phyloP scores from a whole-genome alignment of 495 filamentous ascomycete species.

The Parathielavia hyrcaniae region DNA sequence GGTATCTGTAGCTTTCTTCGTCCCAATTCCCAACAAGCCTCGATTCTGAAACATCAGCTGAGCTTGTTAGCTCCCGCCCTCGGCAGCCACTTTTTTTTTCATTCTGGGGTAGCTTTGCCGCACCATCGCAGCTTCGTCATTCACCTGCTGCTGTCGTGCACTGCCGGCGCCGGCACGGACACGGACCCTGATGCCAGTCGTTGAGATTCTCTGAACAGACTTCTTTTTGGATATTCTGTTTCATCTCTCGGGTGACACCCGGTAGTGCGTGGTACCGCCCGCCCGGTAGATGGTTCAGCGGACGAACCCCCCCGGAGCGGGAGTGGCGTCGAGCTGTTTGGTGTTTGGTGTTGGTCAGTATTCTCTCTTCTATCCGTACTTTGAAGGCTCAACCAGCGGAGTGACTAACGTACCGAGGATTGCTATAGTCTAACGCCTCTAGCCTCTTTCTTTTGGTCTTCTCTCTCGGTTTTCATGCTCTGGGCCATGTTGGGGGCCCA shows the following conservation, averaged over 20 bases:
- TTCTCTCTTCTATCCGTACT: no score
- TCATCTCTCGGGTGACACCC: not conserved
- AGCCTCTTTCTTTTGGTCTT: no score
- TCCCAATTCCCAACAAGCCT: slow-evolving; percentile 5
- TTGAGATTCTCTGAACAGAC: not conserved
- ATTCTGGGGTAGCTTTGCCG: not conserved
- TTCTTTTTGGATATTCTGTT: not conserved
- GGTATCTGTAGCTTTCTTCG: not conserved
- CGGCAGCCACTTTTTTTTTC: not conserved
- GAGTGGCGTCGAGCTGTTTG: no score
- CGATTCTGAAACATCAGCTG: slow-evolving; percentile 13
- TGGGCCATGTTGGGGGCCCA: no score
- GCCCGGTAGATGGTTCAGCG: no score
- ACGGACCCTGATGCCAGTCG: not conserved
- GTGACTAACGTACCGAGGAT: no score
- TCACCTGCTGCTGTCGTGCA: not conserved
- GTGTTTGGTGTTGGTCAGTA: no score
- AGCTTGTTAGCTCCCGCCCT: slow-evolving; percentile 3
- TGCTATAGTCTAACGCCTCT: no score
- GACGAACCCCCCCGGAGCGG: no score
- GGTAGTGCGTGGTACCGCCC: not conserved
- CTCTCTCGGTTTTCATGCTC: no score
- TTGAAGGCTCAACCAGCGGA: no score
- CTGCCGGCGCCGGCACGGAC: not conserved
- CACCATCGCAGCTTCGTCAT: not conserved